Evolutionary conservation across 129 eudicot genomes (phyloP).

Genomic region (Solidago caesia): DNA sequence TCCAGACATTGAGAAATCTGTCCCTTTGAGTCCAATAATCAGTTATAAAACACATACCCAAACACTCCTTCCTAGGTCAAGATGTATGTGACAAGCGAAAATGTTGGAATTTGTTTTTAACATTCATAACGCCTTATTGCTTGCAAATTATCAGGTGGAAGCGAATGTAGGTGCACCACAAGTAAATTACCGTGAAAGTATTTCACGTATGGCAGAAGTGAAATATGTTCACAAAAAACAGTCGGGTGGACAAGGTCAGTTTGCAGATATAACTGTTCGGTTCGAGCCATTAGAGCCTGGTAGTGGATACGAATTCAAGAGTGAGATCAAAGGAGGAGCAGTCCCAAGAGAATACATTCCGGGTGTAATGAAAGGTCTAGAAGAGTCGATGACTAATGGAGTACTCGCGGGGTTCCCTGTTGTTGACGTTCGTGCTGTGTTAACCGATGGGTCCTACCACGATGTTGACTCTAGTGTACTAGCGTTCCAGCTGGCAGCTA

Average conservation of each 20-base stretch:
- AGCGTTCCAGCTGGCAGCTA: slow-evolving; percentile 95
- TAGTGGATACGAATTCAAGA: slow-evolving; percentile 86
- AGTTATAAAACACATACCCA: too few species aligned
- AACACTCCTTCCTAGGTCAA: too few species aligned
- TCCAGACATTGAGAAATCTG: neutral
- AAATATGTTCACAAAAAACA: slow-evolving; percentile 91
- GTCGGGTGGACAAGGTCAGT: slow-evolving; percentile 96
- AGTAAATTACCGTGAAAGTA: slow-evolving; percentile 95
- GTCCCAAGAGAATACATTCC: slow-evolving; percentile 94
- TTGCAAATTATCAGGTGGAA: slow-evolving; percentile 53
- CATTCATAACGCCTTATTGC: neutral
- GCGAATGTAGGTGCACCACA: slow-evolving; percentile 99
- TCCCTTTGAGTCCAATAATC: neutral
- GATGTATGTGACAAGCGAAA: neutral
- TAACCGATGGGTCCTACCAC: slow-evolving; percentile 87
- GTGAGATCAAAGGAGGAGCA: slow-evolving; percentile 93
- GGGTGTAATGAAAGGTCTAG: slow-evolving; percentile 88
- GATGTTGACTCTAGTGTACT: slow-evolving; percentile 94
- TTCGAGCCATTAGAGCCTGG: slow-evolving; percentile 92
- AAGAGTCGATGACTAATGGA: slow-evolving; percentile 85
- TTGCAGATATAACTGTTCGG: slow-evolving; percentile 76
- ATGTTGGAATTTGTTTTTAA: slow-evolving; percentile 2
- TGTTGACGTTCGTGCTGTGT: slow-evolving; percentile 86
- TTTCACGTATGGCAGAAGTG: slow-evolving; percentile 67
- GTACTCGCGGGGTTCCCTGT: slow-evolving; percentile 92